Evolutionary conservation across 1,139 yeast genomes (phyloP), one percentile per base, ranked within the genome.

Genomic region (Diutina catenulata): DNA sequence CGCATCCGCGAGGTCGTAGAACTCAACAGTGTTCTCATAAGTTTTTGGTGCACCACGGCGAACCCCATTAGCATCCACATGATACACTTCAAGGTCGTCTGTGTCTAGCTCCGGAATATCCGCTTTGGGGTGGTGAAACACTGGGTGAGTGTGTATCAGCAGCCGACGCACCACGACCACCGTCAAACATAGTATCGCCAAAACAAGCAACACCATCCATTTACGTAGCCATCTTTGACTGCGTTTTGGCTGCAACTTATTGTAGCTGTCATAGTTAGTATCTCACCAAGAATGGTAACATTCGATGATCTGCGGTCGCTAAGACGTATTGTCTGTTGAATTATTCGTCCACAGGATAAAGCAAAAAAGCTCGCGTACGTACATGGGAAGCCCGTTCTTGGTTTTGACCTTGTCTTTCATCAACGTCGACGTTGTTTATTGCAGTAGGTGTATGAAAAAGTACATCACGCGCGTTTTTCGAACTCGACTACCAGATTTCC

Each of bases 1-100:
- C 48, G 64, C 80, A 28, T 75, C 69, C 41, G 64, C 63, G 46
- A 82, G 61, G 49, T 81, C 91, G 49, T 75, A 80, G 43, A 58
- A 64, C 40, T 78, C 80, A 22, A 78, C 80, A 19, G 56, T 52
- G 4, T 57, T 55, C 19, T 47, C 47, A 43, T 53, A 60, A 25
- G 47, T 40, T 28, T 52, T 55, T n/a, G n/a, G n/a, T n/a, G n/a
- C n/a, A n/a, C n/a, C n/a, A n/a, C n/a, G n/a, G n/a, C n/a, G n/a
- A 8, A 64, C 55, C 10, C 71, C 68, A 36, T 62, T 62, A 40
- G 61, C 58, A 28, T 70, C 64, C 16, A 57, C 71, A 26, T 52
- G 50, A 45, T 61, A 67, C 10, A 56, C 44, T 32, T 61, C 56
- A 40, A 47, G 49, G 24, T 49, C 49, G 14, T 43, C 44, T 26